These are phyloP conservation scores for Mortierella sp. DNA, from an alignment of 371 early-diverging fungal genomes.

Conservation along the genomic window DNA sequence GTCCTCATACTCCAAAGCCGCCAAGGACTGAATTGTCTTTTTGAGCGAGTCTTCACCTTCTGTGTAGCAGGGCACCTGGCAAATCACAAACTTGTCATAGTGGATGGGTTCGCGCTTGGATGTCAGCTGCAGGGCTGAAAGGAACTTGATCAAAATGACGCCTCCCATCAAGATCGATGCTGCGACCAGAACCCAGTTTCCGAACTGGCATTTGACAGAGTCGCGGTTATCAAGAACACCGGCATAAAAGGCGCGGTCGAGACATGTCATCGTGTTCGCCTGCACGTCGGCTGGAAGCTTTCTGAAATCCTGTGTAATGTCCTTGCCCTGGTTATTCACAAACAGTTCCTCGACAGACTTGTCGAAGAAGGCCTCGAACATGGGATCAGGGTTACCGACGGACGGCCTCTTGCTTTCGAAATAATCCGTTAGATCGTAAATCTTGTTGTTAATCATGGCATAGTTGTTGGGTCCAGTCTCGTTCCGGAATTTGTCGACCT, in stretches of 20 bases:
- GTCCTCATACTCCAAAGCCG: conserved; percentile 90
- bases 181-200: conserved; percentile 84
- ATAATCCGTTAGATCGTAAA: conserved; percentile 70
- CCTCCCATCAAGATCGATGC: conserved; percentile 82
- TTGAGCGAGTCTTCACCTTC: conserved; percentile 95
- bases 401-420: conserved; percentile 38
- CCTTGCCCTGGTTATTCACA: conserved; percentile 68
- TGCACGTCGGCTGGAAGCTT: conserved; percentile 33
- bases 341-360: conserved; percentile 69
- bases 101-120: conserved; percentile 81
- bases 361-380: conserved; percentile 57
- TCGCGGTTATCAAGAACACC: conserved; percentile 89
- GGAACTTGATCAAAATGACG: conserved; percentile 91
- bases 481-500: conserved; percentile 38
- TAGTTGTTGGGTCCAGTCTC: conserved; percentile 57
- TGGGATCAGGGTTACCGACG: conserved; percentile 15
- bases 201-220: conserved; percentile 84
- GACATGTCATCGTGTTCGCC: conserved; percentile 62
- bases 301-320: conserved; percentile 71
- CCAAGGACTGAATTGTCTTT: conserved; percentile 94
- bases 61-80: conserved; percentile 96
- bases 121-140: conserved; percentile 92
- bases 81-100: conserved; percentile 91
- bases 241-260: conserved; percentile 86
- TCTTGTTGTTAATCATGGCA: conserved; percentile 69